Conservation (phyloP, 2,329 filamentous ascomycete genomes). For the Microdochium trichocladiopsis region DNA sequence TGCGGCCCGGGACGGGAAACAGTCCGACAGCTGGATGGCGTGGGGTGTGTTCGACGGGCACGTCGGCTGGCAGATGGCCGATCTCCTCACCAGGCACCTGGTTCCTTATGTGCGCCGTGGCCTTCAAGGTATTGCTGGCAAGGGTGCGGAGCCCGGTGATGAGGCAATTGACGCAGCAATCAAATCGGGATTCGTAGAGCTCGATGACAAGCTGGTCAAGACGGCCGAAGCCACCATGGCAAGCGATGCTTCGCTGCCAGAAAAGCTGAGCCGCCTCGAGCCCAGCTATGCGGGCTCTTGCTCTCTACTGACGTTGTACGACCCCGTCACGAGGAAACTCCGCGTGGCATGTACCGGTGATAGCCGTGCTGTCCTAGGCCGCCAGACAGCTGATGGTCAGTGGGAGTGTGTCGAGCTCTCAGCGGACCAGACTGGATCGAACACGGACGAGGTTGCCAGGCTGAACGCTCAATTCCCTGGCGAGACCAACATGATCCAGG, state of each 20-base stretch:
- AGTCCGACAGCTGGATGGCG: slow-evolving; percentile 17
- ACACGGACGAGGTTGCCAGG: slow-evolving; percentile 47
- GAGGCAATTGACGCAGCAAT: slow-evolving; percentile 24
- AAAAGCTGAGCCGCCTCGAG: slow-evolving; percentile 19
- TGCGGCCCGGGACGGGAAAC: slow-evolving; percentile 3
- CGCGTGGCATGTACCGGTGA: slow-evolving; percentile 62
- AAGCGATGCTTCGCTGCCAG: slow-evolving; percentile 18
- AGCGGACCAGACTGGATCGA: slow-evolving; percentile 60
- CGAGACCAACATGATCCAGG: slow-evolving; percentile 48
- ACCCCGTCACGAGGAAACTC: slow-evolving; percentile 42
- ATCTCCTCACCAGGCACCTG: slow-evolving; percentile 19
- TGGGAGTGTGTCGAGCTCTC: slow-evolving; percentile 51
- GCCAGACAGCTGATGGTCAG: slow-evolving; percentile 29
- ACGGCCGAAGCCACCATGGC: slow-evolving; percentile 16
- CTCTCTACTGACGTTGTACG: slow-evolving; percentile 47
- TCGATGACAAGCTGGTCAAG: slow-evolving; percentile 25
- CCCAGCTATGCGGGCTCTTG: slow-evolving; percentile 21
- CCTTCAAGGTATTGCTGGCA: slow-evolving; percentile 9
- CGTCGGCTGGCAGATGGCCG: slow-evolving; percentile 25
- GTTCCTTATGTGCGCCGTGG: slow-evolving; percentile 20
- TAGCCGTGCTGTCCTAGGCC: slow-evolving; percentile 57
- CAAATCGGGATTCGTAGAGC: slow-evolving; percentile 26
- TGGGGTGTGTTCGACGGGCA: slow-evolving; percentile 28
- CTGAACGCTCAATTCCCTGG: slow-evolving; percentile 53
- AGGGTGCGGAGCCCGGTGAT: slow-evolving; percentile 7